phyloP scores from a whole-genome alignment of 2,329 filamentous ascomycete species.

The Cercospora brassicicola region DNA sequence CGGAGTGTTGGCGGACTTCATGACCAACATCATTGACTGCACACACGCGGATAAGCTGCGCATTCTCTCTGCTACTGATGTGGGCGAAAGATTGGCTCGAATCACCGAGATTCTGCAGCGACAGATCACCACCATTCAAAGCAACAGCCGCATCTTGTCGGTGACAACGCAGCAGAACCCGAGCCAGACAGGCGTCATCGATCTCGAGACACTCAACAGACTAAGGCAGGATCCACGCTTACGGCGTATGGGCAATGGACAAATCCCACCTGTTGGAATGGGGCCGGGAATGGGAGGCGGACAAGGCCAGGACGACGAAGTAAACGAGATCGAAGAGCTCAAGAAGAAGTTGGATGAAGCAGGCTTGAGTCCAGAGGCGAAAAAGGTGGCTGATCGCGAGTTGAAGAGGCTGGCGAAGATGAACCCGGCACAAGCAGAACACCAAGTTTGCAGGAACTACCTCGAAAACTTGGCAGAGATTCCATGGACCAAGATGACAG shows the following conservation, averaged over 20 bases:
- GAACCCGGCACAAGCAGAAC: slow-evolving; percentile 93
- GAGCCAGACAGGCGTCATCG: slow-evolving; percentile 40
- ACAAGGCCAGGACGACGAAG: slow-evolving; percentile 68
- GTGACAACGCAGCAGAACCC: slow-evolving; percentile 62
- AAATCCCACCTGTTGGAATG: slow-evolving; percentile 33
- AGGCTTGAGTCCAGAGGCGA: slow-evolving; percentile 76
- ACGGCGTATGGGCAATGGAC: slow-evolving; percentile 39
- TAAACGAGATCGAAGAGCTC: slow-evolving; percentile 86
- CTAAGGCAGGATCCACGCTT: slow-evolving; percentile 47
- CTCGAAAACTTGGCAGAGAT: slow-evolving; percentile 92
- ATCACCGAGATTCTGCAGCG: slow-evolving; percentile 81
- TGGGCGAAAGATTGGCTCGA: slow-evolving; percentile 74
- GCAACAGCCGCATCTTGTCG: slow-evolving; percentile 80
- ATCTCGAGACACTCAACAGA: slow-evolving; percentile 47
- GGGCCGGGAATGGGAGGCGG: slow-evolving; percentile 40
- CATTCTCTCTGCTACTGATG: slow-evolving; percentile 75
- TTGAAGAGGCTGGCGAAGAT: slow-evolving; percentile 87
- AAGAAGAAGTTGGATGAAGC: slow-evolving; percentile 84
- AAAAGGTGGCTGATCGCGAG: slow-evolving; percentile 88
- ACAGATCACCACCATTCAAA: slow-evolving; percentile 81
- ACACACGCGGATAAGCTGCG: slow-evolving; percentile 88
- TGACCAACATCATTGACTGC: slow-evolving; percentile 87
- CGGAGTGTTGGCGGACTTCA: slow-evolving; percentile 87
- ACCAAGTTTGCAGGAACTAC: slow-evolving; percentile 89
- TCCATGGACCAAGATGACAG: slow-evolving; percentile 81